Evolutionary conservation across 2,329 filamentous ascomycete genomes (phyloP).

Genomic region (Aspergillus niger): DNA sequence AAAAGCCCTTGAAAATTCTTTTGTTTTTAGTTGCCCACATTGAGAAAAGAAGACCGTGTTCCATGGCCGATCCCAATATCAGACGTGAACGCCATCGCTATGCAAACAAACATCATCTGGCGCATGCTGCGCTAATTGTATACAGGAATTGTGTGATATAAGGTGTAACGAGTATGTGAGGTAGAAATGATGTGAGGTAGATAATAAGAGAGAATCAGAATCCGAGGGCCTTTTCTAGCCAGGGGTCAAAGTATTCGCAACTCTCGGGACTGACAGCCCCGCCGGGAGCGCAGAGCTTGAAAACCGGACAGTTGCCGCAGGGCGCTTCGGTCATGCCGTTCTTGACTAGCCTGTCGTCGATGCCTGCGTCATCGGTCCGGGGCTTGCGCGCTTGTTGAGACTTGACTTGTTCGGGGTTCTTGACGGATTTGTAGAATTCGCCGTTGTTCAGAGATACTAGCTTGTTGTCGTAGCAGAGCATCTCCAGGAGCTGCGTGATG

Average conservation of each 20-base stretch:
- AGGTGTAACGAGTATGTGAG: not conserved
- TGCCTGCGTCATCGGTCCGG: slow-evolving; percentile 28
- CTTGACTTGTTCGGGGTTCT: slow-evolving; percentile 42
- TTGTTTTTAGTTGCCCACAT: slow-evolving; percentile 7
- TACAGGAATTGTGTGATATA: slow-evolving; percentile 10
- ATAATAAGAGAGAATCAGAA: slow-evolving; percentile 28
- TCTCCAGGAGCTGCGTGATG: slow-evolving; percentile 81
- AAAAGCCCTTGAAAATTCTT: not conserved
- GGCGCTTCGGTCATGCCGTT: slow-evolving; percentile 87
- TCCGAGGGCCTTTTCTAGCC: slow-evolving; percentile 60
- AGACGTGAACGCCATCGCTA: slow-evolving; percentile 42
- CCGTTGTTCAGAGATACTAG: slow-evolving; percentile 63
- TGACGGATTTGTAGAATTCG: slow-evolving; percentile 52
- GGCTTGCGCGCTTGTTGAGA: slow-evolving; percentile 37
- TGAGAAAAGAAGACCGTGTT: slow-evolving; percentile 12
- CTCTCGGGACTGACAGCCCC: slow-evolving; percentile 86
- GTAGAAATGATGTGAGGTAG: not conserved
- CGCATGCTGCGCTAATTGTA: slow-evolving; percentile 18
- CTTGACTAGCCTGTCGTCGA: slow-evolving; percentile 49
- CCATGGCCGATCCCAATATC: slow-evolving; percentile 16
- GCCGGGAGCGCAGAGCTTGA: slow-evolving; percentile 86
- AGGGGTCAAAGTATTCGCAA: slow-evolving; percentile 88
- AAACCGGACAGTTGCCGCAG: slow-evolving; percentile 89
- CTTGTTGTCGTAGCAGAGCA: slow-evolving; percentile 84
- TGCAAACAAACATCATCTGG: slow-evolving; percentile 31